Evolutionary conservation across 345 rosid genomes (phyloP), one percentile per base, ranked within the genome.

Genomic region (Brassica rapa): DNA sequence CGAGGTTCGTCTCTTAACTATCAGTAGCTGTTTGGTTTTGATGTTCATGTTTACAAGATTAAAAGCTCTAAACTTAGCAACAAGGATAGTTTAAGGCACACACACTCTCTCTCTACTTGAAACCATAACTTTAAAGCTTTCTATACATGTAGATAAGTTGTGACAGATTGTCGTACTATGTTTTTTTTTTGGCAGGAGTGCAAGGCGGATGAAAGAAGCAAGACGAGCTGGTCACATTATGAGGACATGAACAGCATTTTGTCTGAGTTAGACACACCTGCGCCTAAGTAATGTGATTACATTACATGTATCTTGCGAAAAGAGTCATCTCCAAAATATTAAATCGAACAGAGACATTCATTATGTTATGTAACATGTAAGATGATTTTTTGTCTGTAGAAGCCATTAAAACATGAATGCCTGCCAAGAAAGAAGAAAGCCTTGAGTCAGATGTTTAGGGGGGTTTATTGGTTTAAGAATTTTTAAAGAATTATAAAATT

Each of bases 181-280:
- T 0, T 16, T 53, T 11, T 11, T 19, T 6, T 67, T 15, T n/a
- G 60, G 73, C 86, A 95, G 98, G 98, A 86, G 84, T 84, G 82
- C 82, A 90, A 85, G 82, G 84, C 75, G 16, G 90, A 74, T 30
- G 46, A 77, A 41, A 70, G 72, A 64, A 81, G 85, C 81, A 80
- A 33, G 74, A 79, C 83, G 41, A 73, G 43, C 67, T 95, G 98
- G 98, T 89, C 91, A 30, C 87, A 91, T 82, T 95, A 89, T 67
- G 90, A 91, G 74, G 93, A 90, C 41, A 85, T 93, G 90, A 32
- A 86, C 75, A 66, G 69, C 77, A 77, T 90, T 84, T 80, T 93
- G 57, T 91, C 93, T 3, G 87, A 84, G 66, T 53, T 73, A 10
- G 91, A 78, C 81, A 73, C 85, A 71, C 57, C 79, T 37, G 66